Evolutionary conservation across 768 basidiomycete species (phyloP).

Genomic region (Russula vinacea): DNA sequence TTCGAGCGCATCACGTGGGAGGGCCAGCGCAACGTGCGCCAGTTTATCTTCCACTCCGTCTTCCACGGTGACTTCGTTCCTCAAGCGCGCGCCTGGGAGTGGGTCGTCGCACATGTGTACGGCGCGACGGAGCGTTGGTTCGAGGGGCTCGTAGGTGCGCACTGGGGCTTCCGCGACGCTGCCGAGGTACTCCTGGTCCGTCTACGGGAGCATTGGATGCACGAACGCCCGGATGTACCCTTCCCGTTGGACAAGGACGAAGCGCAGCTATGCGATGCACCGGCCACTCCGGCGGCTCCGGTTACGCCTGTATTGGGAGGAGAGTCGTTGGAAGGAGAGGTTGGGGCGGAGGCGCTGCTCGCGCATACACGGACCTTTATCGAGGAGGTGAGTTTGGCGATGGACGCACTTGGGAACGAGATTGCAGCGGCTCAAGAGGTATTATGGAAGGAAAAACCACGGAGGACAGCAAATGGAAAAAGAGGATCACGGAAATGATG

Average conservation of each 20-base stretch:
- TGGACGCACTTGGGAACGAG: slow-evolving; percentile 20
- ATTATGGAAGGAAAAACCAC: neutral
- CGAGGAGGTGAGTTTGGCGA: slow-evolving; percentile 24
- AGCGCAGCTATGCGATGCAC: neutral
- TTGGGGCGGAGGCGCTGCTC: slow-evolving; percentile 4
- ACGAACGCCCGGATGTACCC: slow-evolving; percentile 32
- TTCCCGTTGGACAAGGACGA: slow-evolving; percentile 30
- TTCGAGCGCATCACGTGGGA: slow-evolving; percentile 33
- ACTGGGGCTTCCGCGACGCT: slow-evolving; percentile 34
- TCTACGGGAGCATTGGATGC: slow-evolving; percentile 33
- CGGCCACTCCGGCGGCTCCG: neutral
- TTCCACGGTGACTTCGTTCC: slow-evolving; percentile 26
- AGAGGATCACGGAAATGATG: slow-evolving; percentile 3
- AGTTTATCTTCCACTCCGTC: slow-evolving; percentile 31
- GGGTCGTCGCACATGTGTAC: slow-evolving; percentile 35
- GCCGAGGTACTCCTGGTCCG: slow-evolving; percentile 33
- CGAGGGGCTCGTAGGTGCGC: slow-evolving; percentile 34
- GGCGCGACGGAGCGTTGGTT: slow-evolving; percentile 38
- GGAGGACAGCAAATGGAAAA: neutral
- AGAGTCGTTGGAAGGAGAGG: neutral
- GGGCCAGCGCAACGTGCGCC: slow-evolving; percentile 32
- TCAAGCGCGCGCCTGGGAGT: slow-evolving; percentile 30
- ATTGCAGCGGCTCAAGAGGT: slow-evolving; percentile 8
- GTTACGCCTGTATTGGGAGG: neutral
- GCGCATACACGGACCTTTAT: slow-evolving; percentile 19